phyloP scores from a whole-genome alignment of 495 filamentous ascomycete species.

The Tuber borchii region DNA sequence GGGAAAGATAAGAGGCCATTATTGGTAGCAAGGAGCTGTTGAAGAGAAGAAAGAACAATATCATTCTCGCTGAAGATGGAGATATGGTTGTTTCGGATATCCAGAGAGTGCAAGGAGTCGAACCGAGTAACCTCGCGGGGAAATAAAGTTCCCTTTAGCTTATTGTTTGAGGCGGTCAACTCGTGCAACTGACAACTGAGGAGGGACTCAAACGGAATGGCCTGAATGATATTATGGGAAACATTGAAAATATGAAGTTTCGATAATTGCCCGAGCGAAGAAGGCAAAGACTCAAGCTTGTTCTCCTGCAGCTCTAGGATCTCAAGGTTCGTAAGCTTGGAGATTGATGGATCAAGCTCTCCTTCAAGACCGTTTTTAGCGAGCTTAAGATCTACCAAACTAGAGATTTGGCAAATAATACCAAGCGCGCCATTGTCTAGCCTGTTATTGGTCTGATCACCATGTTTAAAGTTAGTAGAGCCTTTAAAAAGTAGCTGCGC shows the following conservation, averaged over 20 bases:
- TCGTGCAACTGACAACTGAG: constrained; percentile 63
- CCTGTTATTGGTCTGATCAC: constrained; percentile 66
- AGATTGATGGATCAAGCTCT: constrained; percentile 53
- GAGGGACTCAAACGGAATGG: constrained; percentile 63
- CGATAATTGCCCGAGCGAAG: constrained; percentile 56
- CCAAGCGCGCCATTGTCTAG: constrained; percentile 63
- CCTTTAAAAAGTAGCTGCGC: not conserved
- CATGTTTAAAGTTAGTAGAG: not conserved
- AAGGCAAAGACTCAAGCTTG: constrained; percentile 66
- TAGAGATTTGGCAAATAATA: constrained; percentile 62
- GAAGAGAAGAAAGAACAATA: constrained; percentile 64
- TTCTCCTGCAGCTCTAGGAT: constrained; percentile 76
- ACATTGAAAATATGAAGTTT: constrained; percentile 70
- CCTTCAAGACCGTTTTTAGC: constrained; percentile 71
- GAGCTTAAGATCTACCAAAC: constrained; percentile 72
- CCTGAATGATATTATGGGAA: constrained; percentile 63
- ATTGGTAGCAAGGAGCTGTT: constrained; percentile 62
- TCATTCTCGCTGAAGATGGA: constrained; percentile 49
- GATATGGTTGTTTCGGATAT: constrained; percentile 70
- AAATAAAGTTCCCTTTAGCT: constrained; percentile 65
- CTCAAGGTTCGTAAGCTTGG: constrained; percentile 61
- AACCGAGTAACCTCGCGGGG: constrained; percentile 53
- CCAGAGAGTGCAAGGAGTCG: constrained; percentile 61
- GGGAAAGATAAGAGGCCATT: constrained; percentile 72
- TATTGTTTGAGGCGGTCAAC: constrained; percentile 71